These are phyloP conservation scores for Glycine soja DNA, from an alignment of 306 rosid genomes.

Conservation along the genomic window DNA sequence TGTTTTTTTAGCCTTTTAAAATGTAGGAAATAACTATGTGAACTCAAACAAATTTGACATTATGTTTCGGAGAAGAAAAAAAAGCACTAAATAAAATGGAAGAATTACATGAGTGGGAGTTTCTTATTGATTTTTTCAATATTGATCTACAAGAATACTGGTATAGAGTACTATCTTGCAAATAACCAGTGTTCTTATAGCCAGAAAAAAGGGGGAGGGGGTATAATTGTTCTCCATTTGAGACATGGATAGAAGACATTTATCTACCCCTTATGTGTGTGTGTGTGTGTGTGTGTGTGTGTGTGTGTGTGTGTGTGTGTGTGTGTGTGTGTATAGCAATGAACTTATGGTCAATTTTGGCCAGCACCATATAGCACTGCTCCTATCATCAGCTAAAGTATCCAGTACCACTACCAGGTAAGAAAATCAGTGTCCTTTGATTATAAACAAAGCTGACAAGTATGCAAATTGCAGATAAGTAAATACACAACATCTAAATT, in stretches of 20 bases:
- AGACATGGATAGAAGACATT: too few species aligned
- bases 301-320: too few species aligned
- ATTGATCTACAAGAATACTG: neutral
- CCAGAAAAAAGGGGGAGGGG: too few species aligned
- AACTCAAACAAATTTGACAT: conserved; percentile 22
- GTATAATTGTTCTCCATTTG: too few species aligned
- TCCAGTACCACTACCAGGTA: conserved; percentile 21
- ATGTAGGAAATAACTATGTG: conserved; percentile 16
- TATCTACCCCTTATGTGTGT: too few species aligned
- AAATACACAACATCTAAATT: conserved; percentile 16
- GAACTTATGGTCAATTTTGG: too few species aligned
- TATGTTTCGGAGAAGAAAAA: neutral
- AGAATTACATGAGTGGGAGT: neutral
- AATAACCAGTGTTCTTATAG: too few species aligned
- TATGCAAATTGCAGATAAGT: conserved; percentile 31
- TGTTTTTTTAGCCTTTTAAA: neutral
- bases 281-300: too few species aligned
- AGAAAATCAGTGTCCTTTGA: conserved; percentile 30
- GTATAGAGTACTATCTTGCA: neutral
- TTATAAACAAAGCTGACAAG: conserved; percentile 19
- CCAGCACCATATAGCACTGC: too few species aligned
- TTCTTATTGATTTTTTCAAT: neutral
- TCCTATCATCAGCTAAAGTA: conserved; percentile 27
- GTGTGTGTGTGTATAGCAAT: too few species aligned
- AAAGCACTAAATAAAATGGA: neutral